Evolutionary conservation across 352 stramenopile genomes (phyloP), one percentile per base, ranked within the genome.

Genomic region (Globisporangium okanoganense): DNA sequence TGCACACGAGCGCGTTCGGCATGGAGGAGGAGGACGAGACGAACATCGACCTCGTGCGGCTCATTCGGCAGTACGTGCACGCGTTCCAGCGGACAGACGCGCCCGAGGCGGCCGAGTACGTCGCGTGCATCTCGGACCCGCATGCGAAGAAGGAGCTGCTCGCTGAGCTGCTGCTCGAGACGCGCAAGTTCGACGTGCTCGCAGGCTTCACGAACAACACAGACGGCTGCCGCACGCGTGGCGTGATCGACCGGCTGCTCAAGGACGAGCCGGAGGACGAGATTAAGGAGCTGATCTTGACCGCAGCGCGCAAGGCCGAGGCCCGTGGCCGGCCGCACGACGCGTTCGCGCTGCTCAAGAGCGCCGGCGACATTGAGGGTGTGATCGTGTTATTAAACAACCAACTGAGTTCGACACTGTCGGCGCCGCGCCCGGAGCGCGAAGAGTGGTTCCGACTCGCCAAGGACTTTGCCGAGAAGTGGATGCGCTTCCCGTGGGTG

Each of bases 401-500:
- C 13, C 86, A 93, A 62, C 69, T 95, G 22, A 75, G 73, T 27
- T 73, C 82, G 18, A 90, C 78, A 49, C 66, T 95, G 9, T 72
- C 72, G 0, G 81, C 83, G 3, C 62, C 84, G 5, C 75, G 67
- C 12, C 56, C 72, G 40, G 83, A 95, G 48, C 86, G 86, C 27
- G 79, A 91, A 53, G 78, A 91, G 49, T 92, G 82, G 81, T 91
- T 94, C 67, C 80, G 83, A 38, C 76, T 91, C 53, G 80, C 83
- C 3, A 89, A 91, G 62, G 78, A 88, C 50, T 95, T 95, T 72
- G 82, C 83, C 9, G 83, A 95, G 55, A 84, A 90, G 61, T 95
- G 86, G 86, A 89, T 95, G 78, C 82, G 84, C 20, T 90, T 90
- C 62, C 81, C 86, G 10, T 95, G 86, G 86, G 86, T 90, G 22